phyloP scores from a whole-genome alignment of 83 land plant species.

The Picea abies region DNA sequence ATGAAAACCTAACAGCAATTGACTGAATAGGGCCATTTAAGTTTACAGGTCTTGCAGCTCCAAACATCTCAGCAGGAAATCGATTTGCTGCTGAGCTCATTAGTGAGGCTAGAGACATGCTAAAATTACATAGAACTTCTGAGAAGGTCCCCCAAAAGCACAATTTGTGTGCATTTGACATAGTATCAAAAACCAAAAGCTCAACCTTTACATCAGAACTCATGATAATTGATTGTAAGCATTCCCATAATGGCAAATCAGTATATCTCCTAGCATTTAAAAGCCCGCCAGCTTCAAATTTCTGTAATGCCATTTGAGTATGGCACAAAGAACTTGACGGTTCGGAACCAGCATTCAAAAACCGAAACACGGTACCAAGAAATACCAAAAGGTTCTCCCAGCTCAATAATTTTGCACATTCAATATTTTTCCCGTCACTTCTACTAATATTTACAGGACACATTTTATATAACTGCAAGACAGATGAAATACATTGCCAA shows the following conservation, averaged over 20 bases:
- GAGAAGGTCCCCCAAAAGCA: not conserved
- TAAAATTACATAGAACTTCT: conserved; percentile 2
- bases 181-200: not conserved
- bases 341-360: not conserved
- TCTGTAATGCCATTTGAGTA: not conserved
- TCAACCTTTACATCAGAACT: not conserved
- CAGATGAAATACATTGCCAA: not conserved
- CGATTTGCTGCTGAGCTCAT: too few relatives aligned
- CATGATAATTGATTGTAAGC: not conserved
- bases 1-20: not conserved
- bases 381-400: not conserved
- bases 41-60: not conserved
- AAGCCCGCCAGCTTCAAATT: not conserved
- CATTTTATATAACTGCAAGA: not conserved
- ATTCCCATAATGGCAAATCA: not conserved
- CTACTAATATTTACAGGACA: not conserved
- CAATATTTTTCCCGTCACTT: not conserved
- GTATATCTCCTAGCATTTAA: not conserved
- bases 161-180: not conserved
- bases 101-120: not conserved
- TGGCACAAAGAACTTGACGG: not conserved
- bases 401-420: not conserved
- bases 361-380: not conserved
- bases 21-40: not conserved
- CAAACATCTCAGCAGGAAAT: not conserved